phyloP scores from a whole-genome alignment of 768 basidiomycete species.

The Erythrobasidium yunnanense region DNA sequence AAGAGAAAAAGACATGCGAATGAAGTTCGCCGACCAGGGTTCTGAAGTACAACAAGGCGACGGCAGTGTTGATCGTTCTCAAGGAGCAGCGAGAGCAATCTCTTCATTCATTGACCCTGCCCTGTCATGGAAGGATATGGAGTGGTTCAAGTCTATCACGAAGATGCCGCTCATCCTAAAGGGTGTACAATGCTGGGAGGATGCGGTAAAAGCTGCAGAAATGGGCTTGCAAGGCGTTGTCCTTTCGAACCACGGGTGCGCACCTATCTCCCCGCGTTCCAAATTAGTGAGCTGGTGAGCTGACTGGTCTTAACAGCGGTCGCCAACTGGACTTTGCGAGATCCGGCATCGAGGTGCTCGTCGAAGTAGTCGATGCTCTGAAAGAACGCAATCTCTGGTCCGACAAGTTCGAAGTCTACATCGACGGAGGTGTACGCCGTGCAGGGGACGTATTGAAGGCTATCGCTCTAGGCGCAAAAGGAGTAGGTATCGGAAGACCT shows the following conservation, averaged over 20 bases:
- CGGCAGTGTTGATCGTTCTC: constrained; percentile 59
- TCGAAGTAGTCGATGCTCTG: constrained; percentile 67
- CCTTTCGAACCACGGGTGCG: constrained; percentile 80
- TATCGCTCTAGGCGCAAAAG: constrained; percentile 38
- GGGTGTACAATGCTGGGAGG: constrained; percentile 82
- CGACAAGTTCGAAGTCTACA: constrained; percentile 58
- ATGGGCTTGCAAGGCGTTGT: constrained; percentile 62
- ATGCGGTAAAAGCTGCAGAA: constrained; percentile 75
- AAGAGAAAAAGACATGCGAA: constrained; percentile 87
- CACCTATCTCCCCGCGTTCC: constrained; percentile 46
- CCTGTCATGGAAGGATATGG: constrained; percentile 71
- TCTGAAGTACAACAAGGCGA: constrained; percentile 47
- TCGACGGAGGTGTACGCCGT: constrained; percentile 83
- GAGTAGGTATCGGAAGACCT: constrained; percentile 48
- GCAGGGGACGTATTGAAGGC: constrained; percentile 82
- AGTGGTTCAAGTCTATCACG: constrained; percentile 65
- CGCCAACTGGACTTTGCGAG: constrained; percentile 55
- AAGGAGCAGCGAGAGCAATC: constrained; percentile 89
- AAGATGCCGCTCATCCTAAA: constrained; percentile 82
- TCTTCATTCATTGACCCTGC: constrained; percentile 92
- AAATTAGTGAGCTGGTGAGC: not conserved
- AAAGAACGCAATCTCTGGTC: constrained; percentile 54
- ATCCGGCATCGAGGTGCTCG: constrained; percentile 80
- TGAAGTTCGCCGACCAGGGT: constrained; percentile 80
- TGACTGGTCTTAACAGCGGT: constrained; percentile 24